Evolutionary conservation across 257 asterid genomes (phyloP).

Genomic region (Coffea canephora): DNA sequence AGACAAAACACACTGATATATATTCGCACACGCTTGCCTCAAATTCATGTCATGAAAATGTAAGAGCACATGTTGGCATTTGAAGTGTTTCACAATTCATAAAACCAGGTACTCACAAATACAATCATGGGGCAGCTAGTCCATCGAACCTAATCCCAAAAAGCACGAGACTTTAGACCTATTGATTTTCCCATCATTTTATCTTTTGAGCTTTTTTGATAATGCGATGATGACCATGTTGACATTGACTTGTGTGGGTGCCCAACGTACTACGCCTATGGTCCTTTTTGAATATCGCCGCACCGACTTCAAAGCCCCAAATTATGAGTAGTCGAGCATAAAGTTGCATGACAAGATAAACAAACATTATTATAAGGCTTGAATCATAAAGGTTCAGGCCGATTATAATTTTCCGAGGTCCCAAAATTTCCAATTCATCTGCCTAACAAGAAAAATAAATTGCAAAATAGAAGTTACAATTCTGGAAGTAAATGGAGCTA

Average conservation of each 20-base stretch:
- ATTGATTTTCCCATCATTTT: constrained; percentile 3
- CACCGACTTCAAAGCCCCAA: constrained; percentile 5
- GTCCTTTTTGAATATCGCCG: background rate
- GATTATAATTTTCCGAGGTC: background rate
- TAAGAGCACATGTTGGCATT: background rate
- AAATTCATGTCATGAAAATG: background rate
- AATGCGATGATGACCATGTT: constrained; percentile 18
- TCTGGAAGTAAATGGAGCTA: background rate
- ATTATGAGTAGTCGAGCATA: background rate
- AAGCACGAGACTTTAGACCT: background rate
- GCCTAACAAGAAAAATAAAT: background rate
- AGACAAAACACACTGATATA: too few species aligned
- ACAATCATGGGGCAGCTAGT: background rate
- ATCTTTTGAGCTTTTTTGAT: constrained; percentile 12
- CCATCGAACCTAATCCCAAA: background rate
- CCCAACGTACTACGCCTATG: too few species aligned
- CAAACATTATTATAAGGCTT: too few species aligned
- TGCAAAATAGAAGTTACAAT: background rate
- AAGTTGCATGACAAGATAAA: too few species aligned
- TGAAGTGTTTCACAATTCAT: background rate
- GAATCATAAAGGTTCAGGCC: background rate
- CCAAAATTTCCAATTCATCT: background rate
- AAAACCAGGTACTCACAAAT: background rate
- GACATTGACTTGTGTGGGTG: constrained; percentile 16
- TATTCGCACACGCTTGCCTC: background rate